Conservation (phyloP, 768 basidiomycete genomes). For the Xerocomus brunneocitrinus region DNA sequence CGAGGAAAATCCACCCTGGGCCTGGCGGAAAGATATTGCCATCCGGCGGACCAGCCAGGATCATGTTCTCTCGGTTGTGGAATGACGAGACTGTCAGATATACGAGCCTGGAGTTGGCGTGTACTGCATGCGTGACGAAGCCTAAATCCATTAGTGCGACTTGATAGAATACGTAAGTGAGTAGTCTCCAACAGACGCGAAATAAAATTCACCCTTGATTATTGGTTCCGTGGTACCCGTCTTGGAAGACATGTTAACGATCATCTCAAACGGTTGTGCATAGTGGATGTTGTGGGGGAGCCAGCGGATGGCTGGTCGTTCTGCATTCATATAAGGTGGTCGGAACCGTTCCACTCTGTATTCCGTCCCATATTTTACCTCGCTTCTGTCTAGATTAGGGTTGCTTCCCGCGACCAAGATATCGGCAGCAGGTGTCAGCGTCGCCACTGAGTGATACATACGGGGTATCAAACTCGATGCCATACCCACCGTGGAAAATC, state of each 20-base stretch:
- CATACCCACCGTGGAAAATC: conserved; percentile 58
- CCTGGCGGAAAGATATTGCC: conserved; percentile 72
- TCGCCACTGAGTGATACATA: conserved; percentile 82
- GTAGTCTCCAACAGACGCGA: neutral
- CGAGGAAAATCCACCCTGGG: conserved; percentile 71
- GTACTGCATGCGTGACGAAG: conserved; percentile 74
- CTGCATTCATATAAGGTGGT: conserved; percentile 71
- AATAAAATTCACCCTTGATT: conserved; percentile 45
- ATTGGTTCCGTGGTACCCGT: conserved; percentile 30
- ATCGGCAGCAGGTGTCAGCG: conserved; percentile 64
- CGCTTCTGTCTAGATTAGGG: conserved; percentile 77
- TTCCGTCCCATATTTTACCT: conserved; percentile 72
- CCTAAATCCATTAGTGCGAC: conserved; percentile 79
- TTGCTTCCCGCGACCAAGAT: conserved; percentile 82
- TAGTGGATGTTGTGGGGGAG: conserved; percentile 39
- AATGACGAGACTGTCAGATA: conserved; percentile 49
- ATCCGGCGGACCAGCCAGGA: conserved; percentile 61
- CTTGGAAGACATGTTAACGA: conserved; percentile 39
- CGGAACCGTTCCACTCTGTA: conserved; percentile 84
- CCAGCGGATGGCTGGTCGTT: conserved; percentile 49
- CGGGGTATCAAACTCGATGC: conserved; percentile 64
- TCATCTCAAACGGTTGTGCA: conserved; percentile 43
- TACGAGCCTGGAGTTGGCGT: conserved; percentile 73
- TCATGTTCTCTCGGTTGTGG: conserved; percentile 43
- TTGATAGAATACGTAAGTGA: conserved; percentile 25